Percentiles rank a stretch among this genome's conserved stretches.
Evolutionary conservation across 208 protist species (phyloP).

Genomic region (Tritrichomonas foetus): DNA sequence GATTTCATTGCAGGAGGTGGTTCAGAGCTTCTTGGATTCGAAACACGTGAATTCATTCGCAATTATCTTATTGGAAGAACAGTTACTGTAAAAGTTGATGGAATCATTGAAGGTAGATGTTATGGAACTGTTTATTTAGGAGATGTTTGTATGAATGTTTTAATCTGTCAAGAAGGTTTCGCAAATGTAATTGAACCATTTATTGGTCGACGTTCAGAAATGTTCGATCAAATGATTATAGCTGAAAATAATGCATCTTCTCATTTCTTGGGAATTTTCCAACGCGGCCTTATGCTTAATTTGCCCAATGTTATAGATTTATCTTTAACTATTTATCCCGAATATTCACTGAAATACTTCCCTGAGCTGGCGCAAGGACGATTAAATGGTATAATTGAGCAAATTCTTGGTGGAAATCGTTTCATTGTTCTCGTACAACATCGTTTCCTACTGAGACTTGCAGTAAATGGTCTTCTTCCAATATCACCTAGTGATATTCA

Average conservation of each 20-base stretch:
- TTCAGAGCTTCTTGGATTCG: not conserved
- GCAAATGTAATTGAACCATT: not conserved
- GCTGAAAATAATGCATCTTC: not conserved
- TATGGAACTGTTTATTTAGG: constrained; percentile 4
- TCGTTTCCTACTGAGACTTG: not conserved
- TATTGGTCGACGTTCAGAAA: not conserved
- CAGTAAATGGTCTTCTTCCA: not conserved
- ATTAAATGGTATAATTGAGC: not conserved
- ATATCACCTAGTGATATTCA: not conserved
- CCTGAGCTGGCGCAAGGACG: not conserved
- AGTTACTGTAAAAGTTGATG: no score
- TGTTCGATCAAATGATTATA: not conserved
- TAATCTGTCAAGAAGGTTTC: not conserved
- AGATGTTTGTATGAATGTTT: not conserved
- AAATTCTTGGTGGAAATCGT: not conserved
- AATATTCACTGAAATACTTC: not conserved
- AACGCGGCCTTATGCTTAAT: no score
- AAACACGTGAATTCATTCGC: constrained; percentile 5
- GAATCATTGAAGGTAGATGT: not conserved
- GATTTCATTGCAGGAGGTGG: not conserved
- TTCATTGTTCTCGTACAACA: not conserved
- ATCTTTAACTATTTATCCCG: not conserved
- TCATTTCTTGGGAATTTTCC: not conserved
- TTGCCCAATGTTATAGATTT: no score
- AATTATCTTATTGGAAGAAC: not conserved